Conservation (phyloP, 1,284 basidiomycete genomes). For the Caloboletus inedulis region DNA sequence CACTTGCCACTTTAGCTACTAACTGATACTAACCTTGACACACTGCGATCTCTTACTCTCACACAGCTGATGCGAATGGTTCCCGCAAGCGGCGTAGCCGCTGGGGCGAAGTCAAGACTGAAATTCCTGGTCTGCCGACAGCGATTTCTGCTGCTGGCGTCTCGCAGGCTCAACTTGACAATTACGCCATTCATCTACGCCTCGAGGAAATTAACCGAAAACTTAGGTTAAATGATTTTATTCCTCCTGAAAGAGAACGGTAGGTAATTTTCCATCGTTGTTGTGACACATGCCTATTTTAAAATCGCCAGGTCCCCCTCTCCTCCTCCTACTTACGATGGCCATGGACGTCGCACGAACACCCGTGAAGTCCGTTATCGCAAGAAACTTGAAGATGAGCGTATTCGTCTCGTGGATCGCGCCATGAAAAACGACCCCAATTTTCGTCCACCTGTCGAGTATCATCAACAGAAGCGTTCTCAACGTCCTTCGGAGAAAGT, state of each 20-base stretch:
- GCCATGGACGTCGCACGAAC: slow-evolving; percentile 95
- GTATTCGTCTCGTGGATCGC: slow-evolving; percentile 88
- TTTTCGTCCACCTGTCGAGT: slow-evolving; percentile 94
- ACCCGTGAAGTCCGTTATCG: slow-evolving; percentile 97
- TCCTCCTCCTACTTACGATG: slow-evolving; percentile 96
- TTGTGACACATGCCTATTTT: slow-evolving; percentile 18
- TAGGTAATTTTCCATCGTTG: slow-evolving; percentile 27
- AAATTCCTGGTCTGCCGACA: slow-evolving; percentile 87
- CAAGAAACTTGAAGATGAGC: slow-evolving; percentile 97
- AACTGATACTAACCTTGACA: slow-evolving; percentile 56
- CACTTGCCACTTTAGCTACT: slow-evolving; percentile 47
- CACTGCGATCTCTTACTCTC: slow-evolving; percentile 39
- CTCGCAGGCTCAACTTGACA: slow-evolving; percentile 89
- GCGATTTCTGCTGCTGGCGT: slow-evolving; percentile 90
- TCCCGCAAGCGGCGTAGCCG: slow-evolving; percentile 91
- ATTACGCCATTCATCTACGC: slow-evolving; percentile 91
- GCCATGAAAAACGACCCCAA: slow-evolving; percentile 98
- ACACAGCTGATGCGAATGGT: slow-evolving; percentile 69
- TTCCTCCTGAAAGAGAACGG: slow-evolving; percentile 95
- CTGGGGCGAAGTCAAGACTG: slow-evolving; percentile 89
- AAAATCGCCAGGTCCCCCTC: slow-evolving; percentile 75
- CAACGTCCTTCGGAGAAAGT: slow-evolving; percentile 95
- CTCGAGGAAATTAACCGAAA: slow-evolving; percentile 98
- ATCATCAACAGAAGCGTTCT: slow-evolving; percentile 90
- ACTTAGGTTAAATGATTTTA: slow-evolving; percentile 88